Evolutionary conservation across 495 filamentous ascomycete species (phyloP), one percentile per base, ranked within the genome.

Genomic region (Penicillium soppii): DNA sequence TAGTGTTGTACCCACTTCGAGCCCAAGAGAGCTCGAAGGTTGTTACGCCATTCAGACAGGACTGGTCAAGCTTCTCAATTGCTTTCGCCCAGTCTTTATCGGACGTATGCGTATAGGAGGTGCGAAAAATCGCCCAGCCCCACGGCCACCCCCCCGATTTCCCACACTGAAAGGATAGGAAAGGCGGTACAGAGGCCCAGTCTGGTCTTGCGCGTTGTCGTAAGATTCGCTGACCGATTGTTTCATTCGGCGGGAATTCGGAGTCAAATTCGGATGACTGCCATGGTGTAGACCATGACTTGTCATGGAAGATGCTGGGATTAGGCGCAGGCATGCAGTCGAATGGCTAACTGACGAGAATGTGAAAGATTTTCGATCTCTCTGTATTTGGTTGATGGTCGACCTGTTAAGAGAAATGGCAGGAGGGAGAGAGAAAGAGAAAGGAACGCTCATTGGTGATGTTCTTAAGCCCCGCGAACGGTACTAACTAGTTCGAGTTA

Each of bases 281-380:
- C 47, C 38, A 51, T 51, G 39, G 47, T 37, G 27, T 35, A 43
- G 17, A 15, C 47, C 38, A 51, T 43, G 47, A 43, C 20, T 51
- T 39, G 10, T 43, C 38, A 23, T 51, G 47, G 22, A 51, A 51
- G 39, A 26, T 42, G n/a, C 39, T 42, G 21, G 39, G 39, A 32
- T 12, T 12, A 32, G 29, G 29, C 10, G 29, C 29, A 32, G 29
- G 29, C 29, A 32, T 32, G 29, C 29, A n/a, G n/a, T n/a, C n/a
- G 29, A 12, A 32, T 32, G 29, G 29, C 29, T 27, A 27, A 27
- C 25, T 27, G 25, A 27, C 25, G 25, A 27, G 25, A 27, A 27
- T 27, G 25, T 27, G 25, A 9, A 27, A 27, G 25, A 27, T 27
- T 27, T 32, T 32, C 29, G 29, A 32, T 32, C 29, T 32, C 29